These are phyloP conservation scores for Saturnispora saitoi DNA, from an alignment of 805 yeast genomes.

Conservation along the genomic window DNA sequence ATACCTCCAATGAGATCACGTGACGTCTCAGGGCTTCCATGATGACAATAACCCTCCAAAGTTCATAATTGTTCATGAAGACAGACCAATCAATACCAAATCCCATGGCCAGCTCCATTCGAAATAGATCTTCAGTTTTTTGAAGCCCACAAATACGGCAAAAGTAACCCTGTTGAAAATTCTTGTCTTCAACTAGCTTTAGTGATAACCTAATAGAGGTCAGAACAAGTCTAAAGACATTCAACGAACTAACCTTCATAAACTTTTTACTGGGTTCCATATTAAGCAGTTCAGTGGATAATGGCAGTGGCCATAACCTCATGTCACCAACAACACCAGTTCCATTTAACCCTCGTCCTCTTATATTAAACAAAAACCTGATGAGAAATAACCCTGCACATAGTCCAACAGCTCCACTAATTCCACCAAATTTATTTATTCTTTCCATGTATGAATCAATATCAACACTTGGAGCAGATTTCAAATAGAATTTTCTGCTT, in stretches of 20 bases:
- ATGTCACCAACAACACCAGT: conserved; percentile 2
- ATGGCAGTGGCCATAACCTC: conserved; percentile 6
- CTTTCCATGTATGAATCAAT: conserved; percentile 25
- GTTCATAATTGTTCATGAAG: conserved; percentile 29
- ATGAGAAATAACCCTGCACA: conserved; percentile 27
- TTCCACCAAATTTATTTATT: conserved; percentile 23
- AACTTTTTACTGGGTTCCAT: conserved; percentile 11
- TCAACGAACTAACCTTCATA: conserved; percentile 29
- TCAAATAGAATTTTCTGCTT: conserved; percentile 25
- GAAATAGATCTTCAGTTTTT: conserved; percentile 30
- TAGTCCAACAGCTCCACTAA: conserved; percentile 27
- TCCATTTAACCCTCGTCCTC: conserved; percentile 9
- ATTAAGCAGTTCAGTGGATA: neutral
- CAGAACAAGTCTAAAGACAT: conserved; percentile 33
- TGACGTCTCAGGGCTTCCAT: conserved; percentile 9
- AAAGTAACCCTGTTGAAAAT: conserved; percentile 34
- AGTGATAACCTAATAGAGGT: conserved; percentile 33
- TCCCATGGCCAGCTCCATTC: conserved; percentile 34
- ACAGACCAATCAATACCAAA: conserved; percentile 35
- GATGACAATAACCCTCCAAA: conserved; percentile 27
- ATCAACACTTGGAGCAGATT: conserved; percentile 25
- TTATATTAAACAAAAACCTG: conserved; percentile 24
- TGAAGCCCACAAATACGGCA: conserved; percentile 40
- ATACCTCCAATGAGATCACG: conserved; percentile 2
- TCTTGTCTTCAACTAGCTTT: conserved; percentile 37